Percentiles rank a stretch among this genome's conserved stretches.
Evolutionary conservation across 257 asterid genomes (phyloP).

Genomic region (Gynochthodes officinalis): DNA sequence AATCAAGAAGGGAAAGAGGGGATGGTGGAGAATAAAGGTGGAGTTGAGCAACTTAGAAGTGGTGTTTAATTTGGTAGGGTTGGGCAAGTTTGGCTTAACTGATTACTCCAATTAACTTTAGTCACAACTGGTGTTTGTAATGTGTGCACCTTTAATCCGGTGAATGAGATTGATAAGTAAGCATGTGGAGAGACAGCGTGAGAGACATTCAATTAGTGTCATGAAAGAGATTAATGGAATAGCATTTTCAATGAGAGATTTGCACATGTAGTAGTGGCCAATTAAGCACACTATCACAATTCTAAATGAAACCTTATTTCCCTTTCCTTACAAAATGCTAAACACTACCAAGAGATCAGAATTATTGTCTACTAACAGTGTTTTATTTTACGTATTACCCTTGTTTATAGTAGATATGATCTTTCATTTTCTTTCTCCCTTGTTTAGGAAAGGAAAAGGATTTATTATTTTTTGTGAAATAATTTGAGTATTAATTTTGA

Average conservation of each 20-base stretch:
- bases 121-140: conserved; percentile 28
- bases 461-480: too few relatives aligned
- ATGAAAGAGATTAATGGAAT: conserved; percentile 13
- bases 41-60: neutral
- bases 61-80: conserved; percentile 11
- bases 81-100: conserved; percentile 21
- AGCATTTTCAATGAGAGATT: conserved; percentile 20
- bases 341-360: too few relatives aligned
- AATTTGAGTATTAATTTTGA: too few relatives aligned
- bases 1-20: neutral
- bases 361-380: too few relatives aligned
- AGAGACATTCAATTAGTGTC: conserved; percentile 33
- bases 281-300: conserved; percentile 16
- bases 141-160: conserved; percentile 42
- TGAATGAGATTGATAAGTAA: conserved; percentile 34
- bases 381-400: too few relatives aligned
- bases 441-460: too few relatives aligned
- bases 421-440: too few relatives aligned
- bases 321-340: too few relatives aligned
- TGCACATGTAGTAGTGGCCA: conserved; percentile 38
- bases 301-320: conserved; percentile 20
- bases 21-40: neutral
- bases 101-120: neutral
- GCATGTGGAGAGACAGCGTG: conserved; percentile 44
- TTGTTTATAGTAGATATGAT: too few relatives aligned